phyloP scores from a whole-genome alignment of 2,329 filamentous ascomycete genomes.

The Pseudonectria buxi region DNA sequence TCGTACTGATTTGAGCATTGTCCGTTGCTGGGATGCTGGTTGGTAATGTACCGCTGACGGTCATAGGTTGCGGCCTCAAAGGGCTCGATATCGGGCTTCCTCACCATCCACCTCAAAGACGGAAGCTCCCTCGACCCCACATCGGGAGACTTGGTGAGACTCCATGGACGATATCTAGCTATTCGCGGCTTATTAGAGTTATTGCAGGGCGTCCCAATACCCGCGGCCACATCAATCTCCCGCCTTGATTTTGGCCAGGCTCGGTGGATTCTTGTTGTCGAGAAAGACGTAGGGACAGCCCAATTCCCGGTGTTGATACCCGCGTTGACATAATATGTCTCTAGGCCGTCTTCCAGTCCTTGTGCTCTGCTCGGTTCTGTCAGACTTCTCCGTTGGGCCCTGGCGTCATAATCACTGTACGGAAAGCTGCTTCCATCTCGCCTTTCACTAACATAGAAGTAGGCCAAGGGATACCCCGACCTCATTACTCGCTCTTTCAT shows the following conservation, averaged over 20 bases:
- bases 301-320: background rate
- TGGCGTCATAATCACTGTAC: constrained; percentile 65
- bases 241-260: constrained; percentile 41
- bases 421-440: constrained; percentile 1
- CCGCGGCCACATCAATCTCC: constrained; percentile 42
- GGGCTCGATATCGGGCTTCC: constrained; percentile 58
- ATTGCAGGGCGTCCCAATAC: constrained; percentile 54
- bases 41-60: constrained; percentile 7
- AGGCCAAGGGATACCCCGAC: constrained; percentile 82
- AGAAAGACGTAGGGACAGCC: constrained; percentile 59
- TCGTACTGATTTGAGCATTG: constrained; percentile 63
- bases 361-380: constrained; percentile 54
- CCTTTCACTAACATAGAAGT: background rate
- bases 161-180: constrained; percentile 6
- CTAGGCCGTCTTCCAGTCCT: constrained; percentile 67
- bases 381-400: constrained; percentile 37
- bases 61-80: constrained; percentile 64
- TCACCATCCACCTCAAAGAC: constrained; percentile 41
- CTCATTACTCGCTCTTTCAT: constrained; percentile 63
- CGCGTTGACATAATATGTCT: too few species aligned
- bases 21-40: constrained; percentile 29
- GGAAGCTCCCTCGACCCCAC: constrained; percentile 31
- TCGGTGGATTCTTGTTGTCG: constrained; percentile 65
- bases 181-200: too few species aligned
- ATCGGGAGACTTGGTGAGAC: constrained; percentile 22